Percentiles rank a stretch among this genome's conserved stretches.
Conservation (phyloP, 2,329 filamentous ascomycete genomes). For the Aspergillus felis region DNA sequence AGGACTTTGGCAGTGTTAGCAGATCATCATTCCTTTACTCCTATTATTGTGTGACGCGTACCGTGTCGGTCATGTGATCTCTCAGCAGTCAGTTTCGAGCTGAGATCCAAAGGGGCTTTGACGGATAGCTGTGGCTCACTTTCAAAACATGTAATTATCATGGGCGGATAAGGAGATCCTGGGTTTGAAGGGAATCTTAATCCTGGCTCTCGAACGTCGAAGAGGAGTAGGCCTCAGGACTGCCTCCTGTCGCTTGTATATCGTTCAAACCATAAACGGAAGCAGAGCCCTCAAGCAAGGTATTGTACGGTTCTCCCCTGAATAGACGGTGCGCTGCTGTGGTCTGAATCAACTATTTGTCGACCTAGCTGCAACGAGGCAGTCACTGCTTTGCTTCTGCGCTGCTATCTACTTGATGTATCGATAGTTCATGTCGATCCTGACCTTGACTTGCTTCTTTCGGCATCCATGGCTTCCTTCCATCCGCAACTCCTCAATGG, state of each 20-base stretch:
- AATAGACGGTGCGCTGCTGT: background rate
- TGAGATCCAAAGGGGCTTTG: background rate
- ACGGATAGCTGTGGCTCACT: too few species aligned
- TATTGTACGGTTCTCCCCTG: background rate
- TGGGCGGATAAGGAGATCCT: background rate
- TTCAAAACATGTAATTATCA: too few species aligned
- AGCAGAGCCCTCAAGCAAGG: background rate
- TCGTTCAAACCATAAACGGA: background rate
- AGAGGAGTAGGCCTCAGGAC: background rate
- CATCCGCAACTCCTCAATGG: background rate
- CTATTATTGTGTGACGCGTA: background rate
- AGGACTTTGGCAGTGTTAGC: too few species aligned
- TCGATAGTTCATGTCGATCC: background rate
- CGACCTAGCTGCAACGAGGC: background rate
- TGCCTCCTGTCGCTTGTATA: background rate
- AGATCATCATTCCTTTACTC: background rate
- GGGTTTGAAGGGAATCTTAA: background rate
- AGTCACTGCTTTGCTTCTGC: background rate
- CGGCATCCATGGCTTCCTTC: background rate
- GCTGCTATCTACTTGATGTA: background rate
- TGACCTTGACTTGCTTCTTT: background rate
- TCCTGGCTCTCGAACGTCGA: background rate
- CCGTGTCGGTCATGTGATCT: background rate
- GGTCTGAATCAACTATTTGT: background rate
- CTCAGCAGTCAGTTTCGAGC: background rate